Conservation (phyloP, 2,329 filamentous ascomycete species). For the Paecilomyces niveus region DNA sequence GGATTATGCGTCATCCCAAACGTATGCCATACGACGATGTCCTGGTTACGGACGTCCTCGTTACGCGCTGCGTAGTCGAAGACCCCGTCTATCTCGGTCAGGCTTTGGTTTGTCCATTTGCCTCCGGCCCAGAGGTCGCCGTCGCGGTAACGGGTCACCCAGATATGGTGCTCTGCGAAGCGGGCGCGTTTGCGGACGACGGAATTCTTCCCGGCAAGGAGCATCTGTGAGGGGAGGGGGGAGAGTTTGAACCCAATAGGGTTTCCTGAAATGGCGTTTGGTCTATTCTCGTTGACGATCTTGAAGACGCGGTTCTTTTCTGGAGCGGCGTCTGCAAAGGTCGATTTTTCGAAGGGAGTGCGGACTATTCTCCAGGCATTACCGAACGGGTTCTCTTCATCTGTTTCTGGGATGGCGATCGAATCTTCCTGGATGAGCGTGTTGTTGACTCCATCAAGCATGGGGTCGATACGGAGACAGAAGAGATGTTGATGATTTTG, state of each 20-base stretch:
- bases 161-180: conserved; percentile 46
- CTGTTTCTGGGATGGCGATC: conserved; percentile 41
- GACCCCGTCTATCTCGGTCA: conserved; percentile 38
- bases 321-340: conserved; percentile 36
- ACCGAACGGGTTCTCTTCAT: conserved; percentile 53
- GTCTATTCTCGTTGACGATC: conserved; percentile 45
- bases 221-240: conserved; percentile 47
- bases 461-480: conserved; percentile 57
- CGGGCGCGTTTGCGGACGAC: conserved; percentile 45
- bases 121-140: conserved; percentile 45
- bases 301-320: conserved; percentile 45
- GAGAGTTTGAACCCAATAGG: conserved; percentile 50
- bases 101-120: conserved; percentile 41
- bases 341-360: conserved; percentile 39
- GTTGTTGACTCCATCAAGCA: conserved; percentile 52
- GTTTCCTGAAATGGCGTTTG: conserved; percentile 46
- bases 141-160: conserved; percentile 46
- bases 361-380: conserved; percentile 54
- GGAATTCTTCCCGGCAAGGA: conserved; percentile 46
- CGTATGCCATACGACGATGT: conserved; percentile 45
- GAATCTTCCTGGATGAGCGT: conserved; percentile 50
- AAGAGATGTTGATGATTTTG: conserved; percentile 68
- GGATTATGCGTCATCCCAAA: conserved; percentile 49
- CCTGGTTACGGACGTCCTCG: conserved; percentile 37
- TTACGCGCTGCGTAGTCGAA: conserved; percentile 37